Evolutionary conservation across 176 grass and related monocot genomes (phyloP), one percentile per base, ranked within the genome.

Genomic region (Oryza nivara): DNA sequence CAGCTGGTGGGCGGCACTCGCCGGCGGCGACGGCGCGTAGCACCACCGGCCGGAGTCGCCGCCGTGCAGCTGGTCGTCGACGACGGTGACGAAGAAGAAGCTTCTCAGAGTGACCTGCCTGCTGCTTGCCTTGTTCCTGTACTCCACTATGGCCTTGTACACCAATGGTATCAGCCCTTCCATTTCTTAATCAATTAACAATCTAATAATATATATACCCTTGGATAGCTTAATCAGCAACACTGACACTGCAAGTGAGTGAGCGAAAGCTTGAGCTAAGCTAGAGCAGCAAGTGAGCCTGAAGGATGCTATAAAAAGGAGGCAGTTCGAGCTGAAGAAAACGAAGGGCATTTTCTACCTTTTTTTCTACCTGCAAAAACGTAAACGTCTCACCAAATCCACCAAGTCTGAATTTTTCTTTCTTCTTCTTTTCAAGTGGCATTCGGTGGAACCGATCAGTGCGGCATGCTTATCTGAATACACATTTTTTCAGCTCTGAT

Each of bases 301-400:
- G 74, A 38, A 75, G 52, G 54, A 63, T 19, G 64, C 49, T 89
- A 86, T 86, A 89, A 86, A 72, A 86, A 76, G 65, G 76, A 43
- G 23, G 49, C 9, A 23, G n/a, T 63, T 63, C 40, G 9, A 15
- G 66, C 43, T 22, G 65, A 64, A 30, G 38, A 63, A 63, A 63
- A 63, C 8, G 5, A 63, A 63, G 58, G 20, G n/a, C 58, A 35
- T 41, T 5, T 41, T 5, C 13, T 67, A 61, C 75, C 8, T 41
- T 44, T 44, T 44, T 44, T 84, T 81, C 43, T 73, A 63, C 76
- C 88, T 20, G 30, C 17, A 66, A 19, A 81, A 70, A 77, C 78
- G 73, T 89, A 56, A 15, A 86, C 77, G 44, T 89, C 83, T 82
- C 78, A 86, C 83, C 88, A 77, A 86, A 89, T 89, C 83, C 88